phyloP scores from a whole-genome alignment of 2,329 filamentous ascomycete species.

The Metarhizium album region DNA sequence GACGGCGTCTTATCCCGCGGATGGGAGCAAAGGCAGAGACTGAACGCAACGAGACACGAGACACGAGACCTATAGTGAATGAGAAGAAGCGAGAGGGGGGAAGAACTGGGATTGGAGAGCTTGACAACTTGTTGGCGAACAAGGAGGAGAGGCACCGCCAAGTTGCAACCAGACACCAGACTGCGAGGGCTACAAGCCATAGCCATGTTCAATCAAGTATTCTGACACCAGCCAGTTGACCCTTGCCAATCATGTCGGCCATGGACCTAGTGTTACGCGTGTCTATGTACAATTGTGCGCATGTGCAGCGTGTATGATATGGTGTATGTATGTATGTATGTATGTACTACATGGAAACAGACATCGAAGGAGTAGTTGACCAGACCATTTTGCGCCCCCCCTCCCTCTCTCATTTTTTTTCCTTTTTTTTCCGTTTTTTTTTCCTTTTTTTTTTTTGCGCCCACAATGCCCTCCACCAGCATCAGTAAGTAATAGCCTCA shows the following conservation, averaged over 20 bases:
- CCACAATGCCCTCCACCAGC: too few relatives aligned
- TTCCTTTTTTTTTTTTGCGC: too few relatives aligned
- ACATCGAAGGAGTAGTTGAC: too few relatives aligned
- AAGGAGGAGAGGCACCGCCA: background rate
- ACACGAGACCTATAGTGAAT: background rate
- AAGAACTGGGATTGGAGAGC: background rate
- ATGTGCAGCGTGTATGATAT: background rate
- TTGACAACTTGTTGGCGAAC: background rate
- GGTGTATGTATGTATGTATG: background rate
- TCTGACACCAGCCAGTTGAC: background rate
- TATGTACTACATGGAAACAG: background rate
- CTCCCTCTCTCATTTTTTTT: too few relatives aligned
- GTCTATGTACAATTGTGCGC: background rate
- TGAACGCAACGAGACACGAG: too few relatives aligned
- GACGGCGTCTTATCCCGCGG: background rate
- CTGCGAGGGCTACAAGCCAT: too few relatives aligned
- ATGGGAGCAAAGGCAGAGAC: background rate
- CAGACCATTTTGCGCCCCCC: too few relatives aligned
- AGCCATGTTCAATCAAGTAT: background rate
- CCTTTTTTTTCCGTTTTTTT: too few relatives aligned
- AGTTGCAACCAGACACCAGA: background rate
- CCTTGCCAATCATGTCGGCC: background rate
- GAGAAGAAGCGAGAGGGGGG: background rate
- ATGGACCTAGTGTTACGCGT: too few relatives aligned
- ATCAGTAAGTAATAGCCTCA: too few relatives aligned